Evolutionary conservation across 129 eudicot genomes (phyloP).

Genomic region (Ambrosia artemisiifolia): DNA sequence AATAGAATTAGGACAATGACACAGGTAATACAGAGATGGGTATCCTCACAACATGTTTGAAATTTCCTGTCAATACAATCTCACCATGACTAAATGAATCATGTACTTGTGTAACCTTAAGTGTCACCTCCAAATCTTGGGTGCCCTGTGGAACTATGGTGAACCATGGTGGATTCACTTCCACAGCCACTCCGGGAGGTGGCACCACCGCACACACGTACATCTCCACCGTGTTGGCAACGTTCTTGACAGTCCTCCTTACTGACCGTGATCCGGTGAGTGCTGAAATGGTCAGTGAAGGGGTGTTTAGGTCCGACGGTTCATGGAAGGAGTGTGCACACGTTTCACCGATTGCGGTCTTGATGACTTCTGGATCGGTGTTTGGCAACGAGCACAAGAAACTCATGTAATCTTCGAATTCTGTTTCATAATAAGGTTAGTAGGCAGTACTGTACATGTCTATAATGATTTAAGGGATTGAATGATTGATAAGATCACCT

Average conservation of each 20-base stretch:
- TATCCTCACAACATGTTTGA: constrained; percentile 73
- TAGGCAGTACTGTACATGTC: background rate
- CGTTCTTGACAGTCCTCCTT: constrained; percentile 52
- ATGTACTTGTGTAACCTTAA: constrained; percentile 49
- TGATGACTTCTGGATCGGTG: constrained; percentile 47
- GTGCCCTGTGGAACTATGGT: constrained; percentile 57
- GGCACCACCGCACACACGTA: constrained; percentile 60
- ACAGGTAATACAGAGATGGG: constrained; percentile 69
- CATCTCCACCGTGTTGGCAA: constrained; percentile 51
- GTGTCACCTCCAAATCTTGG: constrained; percentile 55
- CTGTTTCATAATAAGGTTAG: constrained; percentile 35
- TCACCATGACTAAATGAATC: constrained; percentile 73
- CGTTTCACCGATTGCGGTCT: constrained; percentile 63
- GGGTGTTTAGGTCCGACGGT: constrained; percentile 82
- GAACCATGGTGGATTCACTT: constrained; percentile 68
- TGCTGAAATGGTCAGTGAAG: constrained; percentile 74
- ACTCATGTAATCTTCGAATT: constrained; percentile 68
- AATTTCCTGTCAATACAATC: constrained; percentile 67
- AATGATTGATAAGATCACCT: constrained; percentile 31
- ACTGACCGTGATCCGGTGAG: constrained; percentile 49
- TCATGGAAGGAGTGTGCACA: constrained; percentile 47
- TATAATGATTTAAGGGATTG: background rate
- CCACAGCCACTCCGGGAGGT: constrained; percentile 67
- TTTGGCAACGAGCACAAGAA: constrained; percentile 93
- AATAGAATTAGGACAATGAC: constrained; percentile 30